Base-by-base conservation (phyloP, 768 basidiomycete genomes). In the Panus rudis region DNA sequence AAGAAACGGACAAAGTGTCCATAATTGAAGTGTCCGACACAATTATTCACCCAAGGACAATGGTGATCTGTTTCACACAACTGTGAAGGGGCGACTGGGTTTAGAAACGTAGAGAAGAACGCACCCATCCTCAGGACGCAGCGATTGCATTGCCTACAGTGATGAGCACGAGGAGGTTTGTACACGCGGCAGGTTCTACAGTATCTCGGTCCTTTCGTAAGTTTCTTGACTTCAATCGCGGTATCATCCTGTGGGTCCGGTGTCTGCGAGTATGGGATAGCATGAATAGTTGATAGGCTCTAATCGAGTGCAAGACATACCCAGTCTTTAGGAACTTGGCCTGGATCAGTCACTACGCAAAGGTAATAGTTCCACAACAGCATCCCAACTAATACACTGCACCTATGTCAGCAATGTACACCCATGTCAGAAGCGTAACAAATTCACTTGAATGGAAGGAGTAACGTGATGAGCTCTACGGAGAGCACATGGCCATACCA, bases 31-130 rank as follows among this genome's bases (percentile, higher is more conserved):
- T 91, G 84, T 1, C 96, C 96, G 49, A 99, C 85, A 56, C 93
- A 94, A 53, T 92, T 97, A 61, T 91, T 84, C 24, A 92, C 79
- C 91, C 89, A 93, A 6, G 89, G 90, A 59, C 89, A 91, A 56
- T 92, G 89, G 55, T 92, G 89, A 59, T 92, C 89, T 90, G 96
- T 94, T 37, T 89, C 26, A 94, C 74, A 62, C 87, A 92, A 58
- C 84, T 87, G 39, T 13, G 52, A 12, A 32, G 16, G 17, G 20
- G 7, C 23, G 38, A 10, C 31, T 31, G 19, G 6, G 25, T 28
- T 16, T 31, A 39, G 25, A 43, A 38, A 14, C 37, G 5, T 20
- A 19, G 25, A 2, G 26, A 12, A 19, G 21, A 34, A 21, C 22
- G 21, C 22, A 24, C 21, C 24, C 19, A 10, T 4, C 20, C 20